A percentile compares a stretch with the other conserved stretches of the same genome.
phyloP scores from a whole-genome alignment of 129 eudicot species.

The Oenanthe sinensis region DNA sequence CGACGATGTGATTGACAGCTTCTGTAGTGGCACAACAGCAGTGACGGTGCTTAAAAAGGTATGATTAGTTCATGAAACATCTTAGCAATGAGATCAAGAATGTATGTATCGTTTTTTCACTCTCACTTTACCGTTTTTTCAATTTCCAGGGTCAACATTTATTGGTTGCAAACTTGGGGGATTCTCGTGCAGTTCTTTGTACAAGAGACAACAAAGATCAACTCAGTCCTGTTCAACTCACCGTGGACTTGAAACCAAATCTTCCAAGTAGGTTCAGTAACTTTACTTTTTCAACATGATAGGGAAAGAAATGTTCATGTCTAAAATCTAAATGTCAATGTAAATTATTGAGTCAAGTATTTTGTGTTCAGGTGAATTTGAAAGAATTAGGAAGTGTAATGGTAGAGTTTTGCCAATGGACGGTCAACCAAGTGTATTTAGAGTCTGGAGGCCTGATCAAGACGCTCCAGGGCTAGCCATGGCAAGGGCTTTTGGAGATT shows the following conservation, averaged over 20 bases:
- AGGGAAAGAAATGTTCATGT: neutral
- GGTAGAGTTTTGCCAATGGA: constrained; percentile 64
- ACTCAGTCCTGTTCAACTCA: constrained; percentile 46
- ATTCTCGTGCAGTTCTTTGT: constrained; percentile 71
- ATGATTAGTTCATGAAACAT: neutral
- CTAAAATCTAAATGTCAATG: neutral
- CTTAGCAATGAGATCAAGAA: neutral
- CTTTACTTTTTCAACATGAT: neutral
- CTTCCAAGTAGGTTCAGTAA: constrained; percentile 35
- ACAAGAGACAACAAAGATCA: constrained; percentile 31
- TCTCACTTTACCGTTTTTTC: neutral
- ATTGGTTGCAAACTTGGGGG: constrained; percentile 55
- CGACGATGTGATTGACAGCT: constrained; percentile 41
- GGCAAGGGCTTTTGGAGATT: constrained; percentile 71
- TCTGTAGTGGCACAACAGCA: constrained; percentile 67
- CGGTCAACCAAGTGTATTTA: constrained; percentile 47
- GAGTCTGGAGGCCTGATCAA: constrained; percentile 75
- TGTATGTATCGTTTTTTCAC: neutral
- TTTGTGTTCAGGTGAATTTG: constrained; percentile 32
- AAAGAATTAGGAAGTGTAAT: constrained; percentile 40
- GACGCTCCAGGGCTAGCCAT: constrained; percentile 83
- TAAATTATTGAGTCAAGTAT: neutral
- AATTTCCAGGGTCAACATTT: constrained; percentile 42
- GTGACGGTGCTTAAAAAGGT: constrained; percentile 59
- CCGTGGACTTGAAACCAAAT: constrained; percentile 68